Conservation (phyloP, 148 eudicot species). For the Vaccinium myrtillus region DNA sequence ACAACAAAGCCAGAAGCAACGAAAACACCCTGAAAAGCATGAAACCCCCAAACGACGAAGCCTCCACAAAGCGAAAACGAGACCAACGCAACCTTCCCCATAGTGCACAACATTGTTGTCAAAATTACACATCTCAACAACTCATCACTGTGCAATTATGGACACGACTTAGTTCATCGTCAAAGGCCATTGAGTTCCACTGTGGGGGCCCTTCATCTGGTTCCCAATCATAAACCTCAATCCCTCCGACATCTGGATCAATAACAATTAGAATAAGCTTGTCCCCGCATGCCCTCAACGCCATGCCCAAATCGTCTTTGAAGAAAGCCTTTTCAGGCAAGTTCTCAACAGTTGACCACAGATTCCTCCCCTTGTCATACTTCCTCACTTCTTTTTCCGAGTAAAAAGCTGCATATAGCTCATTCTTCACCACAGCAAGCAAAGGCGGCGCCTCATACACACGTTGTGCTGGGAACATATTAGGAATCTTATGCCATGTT, state of each 20-base stretch:
- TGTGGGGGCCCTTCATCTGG: slow-evolving; percentile 36
- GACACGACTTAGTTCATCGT: slow-evolving; percentile 29
- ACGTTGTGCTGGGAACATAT: slow-evolving; percentile 29
- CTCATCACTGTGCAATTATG: slow-evolving; percentile 49
- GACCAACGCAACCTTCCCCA: too few species aligned
- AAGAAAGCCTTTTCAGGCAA: slow-evolving; percentile 27
- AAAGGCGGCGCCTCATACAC: not conserved
- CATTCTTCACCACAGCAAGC: slow-evolving; percentile 37
- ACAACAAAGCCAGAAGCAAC: too few species aligned
- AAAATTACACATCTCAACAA: slow-evolving; percentile 24
- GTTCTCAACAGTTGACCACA: slow-evolving; percentile 31
- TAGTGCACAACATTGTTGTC: not conserved
- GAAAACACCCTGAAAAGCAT: too few species aligned
- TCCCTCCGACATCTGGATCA: slow-evolving; percentile 6
- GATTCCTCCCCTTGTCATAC: slow-evolving; percentile 24
- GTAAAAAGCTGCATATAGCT: slow-evolving; percentile 37
- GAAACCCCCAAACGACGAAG: too few species aligned
- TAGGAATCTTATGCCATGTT: slow-evolving; percentile 30
- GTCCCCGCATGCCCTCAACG: slow-evolving; percentile 41
- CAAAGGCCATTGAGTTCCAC: slow-evolving; percentile 30
- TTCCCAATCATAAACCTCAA: slow-evolving; percentile 27
- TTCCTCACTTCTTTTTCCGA: slow-evolving; percentile 34
- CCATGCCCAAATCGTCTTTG: slow-evolving; percentile 40
- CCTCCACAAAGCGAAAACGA: too few species aligned
- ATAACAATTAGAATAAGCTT: slow-evolving; percentile 30